phyloP scores from a whole-genome alignment of 805 yeast genomes.

The Candida vartiovaarae region DNA sequence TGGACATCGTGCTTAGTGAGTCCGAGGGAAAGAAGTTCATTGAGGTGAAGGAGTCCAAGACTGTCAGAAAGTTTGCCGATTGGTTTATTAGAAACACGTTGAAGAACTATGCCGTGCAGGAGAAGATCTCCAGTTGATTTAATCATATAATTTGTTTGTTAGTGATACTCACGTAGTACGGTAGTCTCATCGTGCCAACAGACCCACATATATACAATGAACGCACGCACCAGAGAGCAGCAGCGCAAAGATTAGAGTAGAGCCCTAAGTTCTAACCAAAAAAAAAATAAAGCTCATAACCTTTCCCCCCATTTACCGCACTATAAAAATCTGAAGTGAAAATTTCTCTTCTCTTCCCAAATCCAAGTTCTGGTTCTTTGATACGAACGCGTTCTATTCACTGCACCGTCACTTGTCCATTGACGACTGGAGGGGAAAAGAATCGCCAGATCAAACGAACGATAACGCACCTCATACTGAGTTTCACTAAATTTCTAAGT shows the following conservation, averaged over 20 bases:
- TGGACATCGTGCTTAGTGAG: constrained; percentile 35
- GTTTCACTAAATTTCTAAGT: constrained; percentile 15
- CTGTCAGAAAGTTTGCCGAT: constrained; percentile 40
- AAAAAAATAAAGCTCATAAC: no score
- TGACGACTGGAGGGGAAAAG: constrained; percentile 41
- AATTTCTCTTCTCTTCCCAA: neutral
- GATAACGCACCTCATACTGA: constrained; percentile 35
- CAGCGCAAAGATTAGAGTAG: no score
- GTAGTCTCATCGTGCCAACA: no score
- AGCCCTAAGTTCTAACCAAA: neutral
- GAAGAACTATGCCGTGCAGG: constrained; percentile 40
- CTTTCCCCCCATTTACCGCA: no score
- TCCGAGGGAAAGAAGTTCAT: constrained; percentile 29
- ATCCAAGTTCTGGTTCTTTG: constrained; percentile 16
- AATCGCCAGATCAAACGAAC: constrained; percentile 28
- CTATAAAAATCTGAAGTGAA: neutral
- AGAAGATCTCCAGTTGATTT: constrained; percentile 14
- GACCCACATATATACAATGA: no score
- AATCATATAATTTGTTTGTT: no score
- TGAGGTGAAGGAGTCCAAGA: constrained; percentile 37
- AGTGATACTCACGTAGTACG: no score
- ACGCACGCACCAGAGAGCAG: no score
- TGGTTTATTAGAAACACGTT: constrained; percentile 43
- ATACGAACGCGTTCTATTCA: constrained; percentile 40
- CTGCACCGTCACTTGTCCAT: constrained; percentile 31